Evolutionary conservation across 441 rosid species (phyloP).

Genomic region (Euphorbia corollata): DNA sequence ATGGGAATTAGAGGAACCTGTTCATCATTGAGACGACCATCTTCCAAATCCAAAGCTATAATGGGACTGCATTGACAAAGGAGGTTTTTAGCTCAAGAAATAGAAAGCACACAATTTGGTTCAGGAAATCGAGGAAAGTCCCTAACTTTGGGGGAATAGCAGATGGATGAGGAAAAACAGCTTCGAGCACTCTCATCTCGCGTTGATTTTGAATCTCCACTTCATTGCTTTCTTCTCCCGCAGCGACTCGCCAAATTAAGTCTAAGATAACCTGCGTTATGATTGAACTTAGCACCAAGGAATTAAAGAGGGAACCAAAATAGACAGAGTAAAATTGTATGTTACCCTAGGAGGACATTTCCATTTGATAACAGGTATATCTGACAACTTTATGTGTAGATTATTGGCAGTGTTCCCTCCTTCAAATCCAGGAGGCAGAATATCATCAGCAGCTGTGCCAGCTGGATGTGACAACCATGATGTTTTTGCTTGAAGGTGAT

Average conservation of each 20-base stretch:
- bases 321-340: constrained; percentile 1
- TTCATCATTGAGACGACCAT: constrained; percentile 33
- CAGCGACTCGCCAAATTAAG: constrained; percentile 40
- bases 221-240: constrained; percentile 59
- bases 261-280: constrained; percentile 40
- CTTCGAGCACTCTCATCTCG: constrained; percentile 48
- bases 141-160: constrained; percentile 43
- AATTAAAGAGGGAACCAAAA: not conserved
- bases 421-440: constrained; percentile 89
- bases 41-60: constrained; percentile 39
- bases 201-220: constrained; percentile 39
- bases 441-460: constrained; percentile 46
- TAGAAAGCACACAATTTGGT: constrained; percentile 14
- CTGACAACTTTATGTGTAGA: constrained; percentile 51
- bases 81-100: constrained; percentile 17
- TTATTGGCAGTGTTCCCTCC: constrained; percentile 48
- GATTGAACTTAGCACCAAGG: constrained; percentile 22
- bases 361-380: constrained; percentile 69
- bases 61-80: constrained; percentile 50
- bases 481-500: constrained; percentile 89
- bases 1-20: constrained; percentile 58
- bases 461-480: constrained; percentile 45
- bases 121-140: constrained; percentile 17
- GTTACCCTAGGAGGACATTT: constrained; percentile 61
- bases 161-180: constrained; percentile 51